Conservation (phyloP, 2,329 filamentous ascomycete genomes). For the Furcasterigmium sp. region DNA sequence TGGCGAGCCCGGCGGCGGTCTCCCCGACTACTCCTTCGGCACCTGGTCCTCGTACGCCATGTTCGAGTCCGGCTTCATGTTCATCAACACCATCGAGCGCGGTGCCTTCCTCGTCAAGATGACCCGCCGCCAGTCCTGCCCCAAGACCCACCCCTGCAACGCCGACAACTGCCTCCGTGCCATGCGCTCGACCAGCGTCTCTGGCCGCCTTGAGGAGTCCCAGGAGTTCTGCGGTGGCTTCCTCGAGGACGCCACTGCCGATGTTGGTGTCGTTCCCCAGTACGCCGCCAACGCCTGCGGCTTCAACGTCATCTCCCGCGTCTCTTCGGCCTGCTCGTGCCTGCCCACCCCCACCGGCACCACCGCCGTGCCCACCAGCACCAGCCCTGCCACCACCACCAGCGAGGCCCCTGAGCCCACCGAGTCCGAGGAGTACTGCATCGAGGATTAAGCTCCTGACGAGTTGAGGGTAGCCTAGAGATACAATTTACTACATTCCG, state of each 20-base stretch:
- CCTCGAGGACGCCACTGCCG: slow-evolving; percentile 10
- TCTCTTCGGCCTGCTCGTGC: slow-evolving; percentile 15
- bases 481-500: too few species aligned
- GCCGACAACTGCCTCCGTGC: slow-evolving; percentile 32
- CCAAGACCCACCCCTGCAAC: slow-evolving; percentile 17
- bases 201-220: slow-evolving; percentile 24
- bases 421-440: slow-evolving; percentile 1
- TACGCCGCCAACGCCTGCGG: slow-evolving; percentile 15
- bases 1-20: slow-evolving; percentile 25
- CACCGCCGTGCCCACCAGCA: background rate
- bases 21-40: slow-evolving; percentile 30
- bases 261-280: slow-evolving; percentile 12
- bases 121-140: slow-evolving; percentile 11
- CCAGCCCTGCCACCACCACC: background rate
- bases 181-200: slow-evolving; percentile 24
- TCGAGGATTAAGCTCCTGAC: slow-evolving; percentile 2
- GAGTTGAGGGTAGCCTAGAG: too few species aligned
- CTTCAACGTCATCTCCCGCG: slow-evolving; percentile 14
- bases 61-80: slow-evolving; percentile 43
- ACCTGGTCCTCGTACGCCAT: slow-evolving; percentile 44
- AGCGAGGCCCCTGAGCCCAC: background rate
- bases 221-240: slow-evolving; percentile 23
- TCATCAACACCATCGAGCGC: slow-evolving; percentile 47
- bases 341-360: slow-evolving; percentile 13
- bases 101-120: slow-evolving; percentile 43